Evolutionary conservation across 805 yeast species (phyloP).

Genomic region (Candida anglica): DNA sequence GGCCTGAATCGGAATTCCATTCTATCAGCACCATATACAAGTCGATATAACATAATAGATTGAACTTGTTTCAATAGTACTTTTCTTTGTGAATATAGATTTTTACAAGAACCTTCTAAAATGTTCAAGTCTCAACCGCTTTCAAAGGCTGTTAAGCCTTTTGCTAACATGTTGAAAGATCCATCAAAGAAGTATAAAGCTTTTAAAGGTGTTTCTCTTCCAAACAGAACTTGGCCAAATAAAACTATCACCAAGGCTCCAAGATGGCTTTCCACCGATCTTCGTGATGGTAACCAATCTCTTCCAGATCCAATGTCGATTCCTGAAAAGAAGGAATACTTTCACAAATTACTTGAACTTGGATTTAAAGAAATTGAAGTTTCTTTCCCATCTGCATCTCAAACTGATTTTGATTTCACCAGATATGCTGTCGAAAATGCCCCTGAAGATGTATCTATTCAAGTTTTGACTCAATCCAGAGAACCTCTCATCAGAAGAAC

Average conservation of each 20-base stretch:
- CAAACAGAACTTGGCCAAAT: slow-evolving; percentile 70
- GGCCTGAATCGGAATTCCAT: too few relatives aligned
- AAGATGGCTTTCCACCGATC: slow-evolving; percentile 79
- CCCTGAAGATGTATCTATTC: slow-evolving; percentile 74
- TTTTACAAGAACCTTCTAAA: too few relatives aligned
- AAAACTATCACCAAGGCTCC: slow-evolving; percentile 59
- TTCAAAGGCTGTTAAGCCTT: slow-evolving; percentile 4
- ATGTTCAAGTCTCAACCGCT: slow-evolving; percentile 4
- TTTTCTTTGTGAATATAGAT: too few relatives aligned
- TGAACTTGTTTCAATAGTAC: too few relatives aligned
- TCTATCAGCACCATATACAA: too few relatives aligned
- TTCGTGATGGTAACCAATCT: slow-evolving; percentile 82
- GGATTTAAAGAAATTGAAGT: slow-evolving; percentile 86
- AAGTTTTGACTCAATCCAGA: slow-evolving; percentile 73
- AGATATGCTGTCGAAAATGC: slow-evolving; percentile 68
- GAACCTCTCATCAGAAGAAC: slow-evolving; percentile 70
- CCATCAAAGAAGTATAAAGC: slow-evolving; percentile 62
- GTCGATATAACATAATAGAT: too few relatives aligned
- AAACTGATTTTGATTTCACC: slow-evolving; percentile 77
- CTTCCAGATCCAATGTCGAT: slow-evolving; percentile 85
- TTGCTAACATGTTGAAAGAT: slow-evolving; percentile 41
- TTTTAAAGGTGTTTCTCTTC: slow-evolving; percentile 52
- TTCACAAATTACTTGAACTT: slow-evolving; percentile 60
- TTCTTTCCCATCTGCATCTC: slow-evolving; percentile 78
- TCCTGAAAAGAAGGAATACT: slow-evolving; percentile 69